Evolutionary conservation across 768 basidiomycete species (phyloP).

Genomic region (Lentinula lateritia): DNA sequence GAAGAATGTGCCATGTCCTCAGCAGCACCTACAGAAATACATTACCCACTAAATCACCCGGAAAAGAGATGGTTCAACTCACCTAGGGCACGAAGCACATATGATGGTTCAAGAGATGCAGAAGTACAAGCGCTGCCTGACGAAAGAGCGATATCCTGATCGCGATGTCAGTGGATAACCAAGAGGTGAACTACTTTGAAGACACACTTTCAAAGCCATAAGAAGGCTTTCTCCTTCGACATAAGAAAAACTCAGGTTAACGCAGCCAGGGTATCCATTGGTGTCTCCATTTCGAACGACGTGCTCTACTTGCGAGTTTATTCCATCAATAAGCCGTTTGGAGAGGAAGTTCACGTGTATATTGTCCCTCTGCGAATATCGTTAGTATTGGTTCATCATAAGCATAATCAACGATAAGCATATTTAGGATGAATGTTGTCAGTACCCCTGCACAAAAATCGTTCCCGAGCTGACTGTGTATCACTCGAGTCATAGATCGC

Average conservation of each 20-base stretch:
- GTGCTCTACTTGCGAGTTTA: constrained; percentile 80
- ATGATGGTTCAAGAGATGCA: constrained; percentile 96
- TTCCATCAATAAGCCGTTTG: constrained; percentile 72
- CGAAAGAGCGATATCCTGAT: constrained; percentile 90
- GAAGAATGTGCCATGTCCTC: constrained; percentile 99
- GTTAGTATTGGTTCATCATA: constrained; percentile 9
- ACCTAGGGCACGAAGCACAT: constrained; percentile 94
- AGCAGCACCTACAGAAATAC: constrained; percentile 59
- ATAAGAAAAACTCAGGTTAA: constrained; percentile 93
- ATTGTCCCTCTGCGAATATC: constrained; percentile 64
- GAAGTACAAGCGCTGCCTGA: constrained; percentile 99
- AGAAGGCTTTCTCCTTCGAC: constrained; percentile 96
- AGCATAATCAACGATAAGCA: constrained; percentile 3
- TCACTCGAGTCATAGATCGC: constrained; percentile 41
- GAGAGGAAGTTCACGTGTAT: constrained; percentile 67
- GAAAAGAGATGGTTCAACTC: constrained; percentile 10
- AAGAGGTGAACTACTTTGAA: not conserved
- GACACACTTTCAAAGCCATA: constrained; percentile 89
- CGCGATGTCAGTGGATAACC: not conserved
- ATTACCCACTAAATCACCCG: not conserved
- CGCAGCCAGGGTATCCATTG: constrained; percentile 90
- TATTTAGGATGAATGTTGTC: constrained; percentile 29
- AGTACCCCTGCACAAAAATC: constrained; percentile 93
- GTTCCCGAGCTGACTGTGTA: constrained; percentile 44
- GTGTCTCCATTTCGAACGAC: constrained; percentile 93